Percentiles rank a stretch among this genome's conserved stretches.
Conservation (phyloP, 805 yeast species). For the Lipomyces oligophaga region DNA sequence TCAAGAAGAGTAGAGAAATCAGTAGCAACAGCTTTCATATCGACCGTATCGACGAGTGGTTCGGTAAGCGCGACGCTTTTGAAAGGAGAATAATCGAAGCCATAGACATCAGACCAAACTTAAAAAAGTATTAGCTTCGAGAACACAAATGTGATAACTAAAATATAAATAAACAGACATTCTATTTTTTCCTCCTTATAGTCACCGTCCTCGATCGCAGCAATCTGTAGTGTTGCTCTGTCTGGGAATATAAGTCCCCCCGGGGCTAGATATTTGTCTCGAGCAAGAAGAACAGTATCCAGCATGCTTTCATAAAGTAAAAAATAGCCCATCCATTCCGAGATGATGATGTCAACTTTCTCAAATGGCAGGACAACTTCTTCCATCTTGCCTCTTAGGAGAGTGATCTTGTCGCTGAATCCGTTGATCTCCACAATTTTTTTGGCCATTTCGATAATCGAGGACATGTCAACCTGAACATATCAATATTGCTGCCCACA, state of each 20-base stretch:
- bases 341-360: conserved; percentile 88
- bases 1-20: conserved; percentile 66
- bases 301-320: conserved; percentile 94
- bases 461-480: conserved; percentile 74
- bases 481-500: not conserved
- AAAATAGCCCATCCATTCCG: conserved; percentile 99
- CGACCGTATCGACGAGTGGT: conserved; percentile 95
- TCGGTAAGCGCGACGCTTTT: conserved; percentile 81
- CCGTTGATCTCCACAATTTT: conserved; percentile 74
- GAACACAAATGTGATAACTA: not conserved
- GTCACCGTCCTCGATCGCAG: conserved; percentile 82
- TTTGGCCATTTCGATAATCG: conserved; percentile 89
- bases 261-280: conserved; percentile 74
- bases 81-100: conserved; percentile 92
- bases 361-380: conserved; percentile 81
- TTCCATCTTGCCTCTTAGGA: conserved; percentile 88
- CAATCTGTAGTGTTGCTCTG: conserved; percentile 74
- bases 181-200: conserved; percentile 78
- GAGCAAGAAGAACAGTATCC: conserved; percentile 89
- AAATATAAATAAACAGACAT: conserved; percentile 36
- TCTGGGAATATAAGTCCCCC: conserved; percentile 83
- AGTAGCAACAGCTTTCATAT: conserved; percentile 70
- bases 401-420: conserved; percentile 70
- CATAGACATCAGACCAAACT: conserved; percentile 85
- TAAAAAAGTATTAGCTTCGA: not conserved